Evolutionary conservation across 495 filamentous ascomycete genomes (phyloP), one percentile per base, ranked within the genome.

Genomic region (Choiromyces venosus): DNA sequence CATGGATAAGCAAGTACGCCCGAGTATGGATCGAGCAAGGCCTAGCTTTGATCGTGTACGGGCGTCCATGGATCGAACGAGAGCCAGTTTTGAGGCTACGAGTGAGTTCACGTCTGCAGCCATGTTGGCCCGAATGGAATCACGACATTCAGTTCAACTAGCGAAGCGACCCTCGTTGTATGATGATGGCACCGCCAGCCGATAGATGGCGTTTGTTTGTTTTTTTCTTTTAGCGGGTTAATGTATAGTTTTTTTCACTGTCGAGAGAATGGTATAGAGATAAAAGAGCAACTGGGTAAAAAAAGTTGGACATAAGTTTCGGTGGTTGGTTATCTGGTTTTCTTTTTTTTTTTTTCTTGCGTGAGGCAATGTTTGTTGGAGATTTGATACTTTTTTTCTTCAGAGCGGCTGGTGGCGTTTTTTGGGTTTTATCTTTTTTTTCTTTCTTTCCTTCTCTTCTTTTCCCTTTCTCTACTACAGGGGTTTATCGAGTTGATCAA

Each of bases 81-180:
- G 92, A 75, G 88, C 89, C 37, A 93, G 91, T 81, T 95, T 91
- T 78, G 94, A 97, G 83, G 87, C 87, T 12, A 93, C 89, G 79
- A 92, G 90, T 77, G 95, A 98, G 75, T 97, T 97, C 79, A 95
- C 93, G 12, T 92, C 91, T 16, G 93, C 93, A 37, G 92, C 92
- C 40, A 86, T 93, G 82, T 85, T 97, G 70, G 89, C 90, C 69
- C 86, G 93, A 73, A 86, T 97, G 79, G 95, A 99, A 84, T 93
- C 78, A 40, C 71, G 74, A 25, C 71, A 77, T 33, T 80, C 79
- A 29, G 75, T 36, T 36, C 56, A 9, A 25, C 52, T 52, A 44
- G 18, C 67, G n/a, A 80, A 70, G 74, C 69, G 77, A 70, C 6
- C 71, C 0, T 79, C 74, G 2, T 61, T 77, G 56, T 37, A 72